Base-by-base conservation (phyloP, 192 early-diverging fungal genomes). In the Lobulomyces angularis region DNA sequence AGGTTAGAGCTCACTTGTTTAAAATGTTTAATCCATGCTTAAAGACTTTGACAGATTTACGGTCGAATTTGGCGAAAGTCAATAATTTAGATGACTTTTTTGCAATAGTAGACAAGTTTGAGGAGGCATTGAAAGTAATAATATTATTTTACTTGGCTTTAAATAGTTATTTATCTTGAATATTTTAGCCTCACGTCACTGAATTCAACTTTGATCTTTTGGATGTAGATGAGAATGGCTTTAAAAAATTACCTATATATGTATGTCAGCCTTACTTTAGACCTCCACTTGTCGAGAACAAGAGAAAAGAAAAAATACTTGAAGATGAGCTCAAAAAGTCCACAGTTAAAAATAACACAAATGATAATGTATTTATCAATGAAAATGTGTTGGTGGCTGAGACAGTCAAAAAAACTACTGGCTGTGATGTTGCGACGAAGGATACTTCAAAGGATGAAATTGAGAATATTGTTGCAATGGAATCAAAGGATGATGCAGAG, bases 1-100 rank as follows among this genome's bases (percentile, higher is more conserved):
- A 62, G 51, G 83, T 87, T 19, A 78, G 86, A 17, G 88, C 68
- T 0, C 94, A 98, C 50, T 36, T 98, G 45, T 98, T 98, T 58
- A 96, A 94, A 57, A 65, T 98, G 27, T 88, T 90, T 58, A 67
- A 56, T 6, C 54, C 64, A 28, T 59, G 50, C 55, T 64, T 43
- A 22, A 41, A 19, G 8, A 18, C 2, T 52, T 28, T 17, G 28
- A 74, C 79, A 1, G 93, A 92, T 45, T 49, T 94, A 19, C 74
- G 94, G 22, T 67, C 76, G 17, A 58, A 60, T 27, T 64, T 96
- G 19, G 84, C 64, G 0, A 60, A 65, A 6, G 78, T 71, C 5
- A 51, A 56, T 23, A 64, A 61, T 0, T 39, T 78, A 23, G 80
- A 83, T 1, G 81, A 68, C 0, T 67, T 86, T 37, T 46, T 56